Conservation (phyloP, 768 basidiomycete genomes). For the Tricholoma saponaceum region DNA sequence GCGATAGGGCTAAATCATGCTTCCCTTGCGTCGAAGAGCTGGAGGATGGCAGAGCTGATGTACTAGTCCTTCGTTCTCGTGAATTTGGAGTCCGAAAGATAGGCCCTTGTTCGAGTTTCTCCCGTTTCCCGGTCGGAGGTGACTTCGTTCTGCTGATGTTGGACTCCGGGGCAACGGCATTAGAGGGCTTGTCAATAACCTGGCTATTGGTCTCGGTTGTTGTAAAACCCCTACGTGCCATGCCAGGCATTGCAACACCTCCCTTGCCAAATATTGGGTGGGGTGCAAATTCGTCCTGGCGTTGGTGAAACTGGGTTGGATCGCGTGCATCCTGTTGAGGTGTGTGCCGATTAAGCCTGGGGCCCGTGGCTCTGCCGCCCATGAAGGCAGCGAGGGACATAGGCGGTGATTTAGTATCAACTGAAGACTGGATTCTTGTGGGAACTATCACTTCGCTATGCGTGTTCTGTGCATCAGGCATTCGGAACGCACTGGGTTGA, state of each 20-base stretch:
- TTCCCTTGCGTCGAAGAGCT: neutral
- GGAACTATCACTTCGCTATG: neutral
- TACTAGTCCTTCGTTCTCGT: conserved; percentile 40
- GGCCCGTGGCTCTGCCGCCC: conserved; percentile 73
- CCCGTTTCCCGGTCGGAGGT: neutral
- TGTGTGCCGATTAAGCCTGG: conserved; percentile 66
- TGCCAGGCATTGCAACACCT: conserved; percentile 74
- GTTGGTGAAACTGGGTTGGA: conserved; percentile 65
- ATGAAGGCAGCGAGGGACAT: conserved; percentile 82
- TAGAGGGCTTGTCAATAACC: conserved; percentile 1
- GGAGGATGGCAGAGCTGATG: conserved; percentile 7
- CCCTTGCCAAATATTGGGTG: conserved; percentile 78
- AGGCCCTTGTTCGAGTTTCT: conserved; percentile 1
- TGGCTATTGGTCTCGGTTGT: neutral
- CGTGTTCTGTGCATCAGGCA: conserved; percentile 30
- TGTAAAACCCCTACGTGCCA: conserved; percentile 29
- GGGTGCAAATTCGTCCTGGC: conserved; percentile 42
- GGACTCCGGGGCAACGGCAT: conserved; percentile 1
- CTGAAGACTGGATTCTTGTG: conserved; percentile 12
- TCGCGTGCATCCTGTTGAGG: conserved; percentile 67
- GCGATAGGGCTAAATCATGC: neutral
- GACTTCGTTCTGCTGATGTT: neutral
- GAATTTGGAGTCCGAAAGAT: neutral
- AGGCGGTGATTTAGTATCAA: conserved; percentile 33
- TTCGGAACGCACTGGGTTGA: conserved; percentile 43